Conservation (phyloP, 345 rosid species). For the Syzygium jambos region DNA sequence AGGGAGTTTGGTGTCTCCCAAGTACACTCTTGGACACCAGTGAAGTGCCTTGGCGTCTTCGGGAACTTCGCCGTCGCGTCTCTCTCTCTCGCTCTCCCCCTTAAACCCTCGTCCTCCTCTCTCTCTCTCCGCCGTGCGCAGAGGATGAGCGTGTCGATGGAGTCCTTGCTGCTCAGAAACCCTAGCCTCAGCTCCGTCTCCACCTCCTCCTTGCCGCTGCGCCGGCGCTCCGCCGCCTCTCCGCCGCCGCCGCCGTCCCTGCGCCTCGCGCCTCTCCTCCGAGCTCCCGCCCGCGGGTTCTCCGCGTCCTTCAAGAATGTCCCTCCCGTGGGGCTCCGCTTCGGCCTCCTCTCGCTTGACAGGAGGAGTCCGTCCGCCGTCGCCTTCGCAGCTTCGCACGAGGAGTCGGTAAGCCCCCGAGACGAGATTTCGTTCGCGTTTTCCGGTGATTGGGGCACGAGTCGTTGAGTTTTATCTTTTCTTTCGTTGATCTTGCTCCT, state of each 20-base stretch:
- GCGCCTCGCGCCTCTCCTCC: not conserved
- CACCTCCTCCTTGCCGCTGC: not conserved
- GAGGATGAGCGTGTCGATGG: slow-evolving; percentile 1
- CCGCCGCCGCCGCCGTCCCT: not conserved
- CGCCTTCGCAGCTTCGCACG: slow-evolving; percentile 4
- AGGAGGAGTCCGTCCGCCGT: not conserved
- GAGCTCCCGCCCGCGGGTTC: not conserved
- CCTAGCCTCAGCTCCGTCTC: not conserved
- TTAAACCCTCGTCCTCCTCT: not conserved
- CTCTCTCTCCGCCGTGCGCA: not conserved
- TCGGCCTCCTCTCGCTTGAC: not conserved
- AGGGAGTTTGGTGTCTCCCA: not conserved
- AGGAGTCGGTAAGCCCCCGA: slow-evolving; percentile 8
- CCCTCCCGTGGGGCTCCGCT: not conserved
- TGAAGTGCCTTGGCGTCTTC: not conserved
- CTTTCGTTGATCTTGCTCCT: not conserved
- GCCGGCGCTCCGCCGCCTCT: not conserved
- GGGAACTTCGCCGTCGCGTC: not conserved
- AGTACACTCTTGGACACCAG: not conserved
- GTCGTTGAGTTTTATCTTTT: not conserved
- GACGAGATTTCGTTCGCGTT: no score
- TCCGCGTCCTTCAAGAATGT: not conserved
- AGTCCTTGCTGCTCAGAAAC: slow-evolving; percentile 2
- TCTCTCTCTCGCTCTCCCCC: not conserved
- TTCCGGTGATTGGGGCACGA: not conserved